phyloP scores from a whole-genome alignment of 345 rosid species.

The Laguncularia racemosa region DNA sequence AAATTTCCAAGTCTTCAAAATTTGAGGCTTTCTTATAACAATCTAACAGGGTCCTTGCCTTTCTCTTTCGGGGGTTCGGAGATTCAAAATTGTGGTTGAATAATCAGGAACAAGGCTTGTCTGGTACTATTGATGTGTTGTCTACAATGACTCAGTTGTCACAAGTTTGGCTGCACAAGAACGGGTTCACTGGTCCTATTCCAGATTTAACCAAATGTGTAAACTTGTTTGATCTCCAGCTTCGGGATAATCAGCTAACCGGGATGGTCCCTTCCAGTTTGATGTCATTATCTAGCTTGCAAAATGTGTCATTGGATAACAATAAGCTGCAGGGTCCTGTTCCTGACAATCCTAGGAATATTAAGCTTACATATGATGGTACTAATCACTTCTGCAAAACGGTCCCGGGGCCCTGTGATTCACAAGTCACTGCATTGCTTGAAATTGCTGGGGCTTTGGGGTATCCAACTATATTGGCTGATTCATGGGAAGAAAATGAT shows the following conservation, averaged over 20 bases:
- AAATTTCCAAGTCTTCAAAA: slow-evolving; percentile 37
- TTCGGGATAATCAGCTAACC: slow-evolving; percentile 63
- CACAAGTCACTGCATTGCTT: slow-evolving; percentile 55
- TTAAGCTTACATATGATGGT: slow-evolving; percentile 18
- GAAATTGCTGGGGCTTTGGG: slow-evolving; percentile 58
- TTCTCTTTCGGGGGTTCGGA: slow-evolving; percentile 35
- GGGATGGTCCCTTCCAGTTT: slow-evolving; percentile 53
- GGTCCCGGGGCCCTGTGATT: slow-evolving; percentile 30
- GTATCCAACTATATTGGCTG: slow-evolving; percentile 48
- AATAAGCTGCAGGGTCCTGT: slow-evolving; percentile 72
- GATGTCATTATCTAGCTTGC: slow-evolving; percentile 29
- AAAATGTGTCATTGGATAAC: slow-evolving; percentile 43
- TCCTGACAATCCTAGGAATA: slow-evolving; percentile 36
- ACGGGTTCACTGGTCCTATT: slow-evolving; percentile 61
- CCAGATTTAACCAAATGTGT: slow-evolving; percentile 62
- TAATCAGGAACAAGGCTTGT: slow-evolving; percentile 48
- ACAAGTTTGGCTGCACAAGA: slow-evolving; percentile 68
- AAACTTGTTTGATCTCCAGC: slow-evolving; percentile 52
- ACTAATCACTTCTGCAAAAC: slow-evolving; percentile 38
- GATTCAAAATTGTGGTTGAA: slow-evolving; percentile 61
- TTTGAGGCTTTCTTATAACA: slow-evolving; percentile 62
- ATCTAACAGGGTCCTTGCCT: slow-evolving; percentile 59
- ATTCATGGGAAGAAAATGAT: slow-evolving; percentile 69
- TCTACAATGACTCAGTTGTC: slow-evolving; percentile 43
- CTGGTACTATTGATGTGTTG: slow-evolving; percentile 53